Evolutionary conservation across 805 yeast species (phyloP).

Genomic region (Ogataea pilisensis): DNA sequence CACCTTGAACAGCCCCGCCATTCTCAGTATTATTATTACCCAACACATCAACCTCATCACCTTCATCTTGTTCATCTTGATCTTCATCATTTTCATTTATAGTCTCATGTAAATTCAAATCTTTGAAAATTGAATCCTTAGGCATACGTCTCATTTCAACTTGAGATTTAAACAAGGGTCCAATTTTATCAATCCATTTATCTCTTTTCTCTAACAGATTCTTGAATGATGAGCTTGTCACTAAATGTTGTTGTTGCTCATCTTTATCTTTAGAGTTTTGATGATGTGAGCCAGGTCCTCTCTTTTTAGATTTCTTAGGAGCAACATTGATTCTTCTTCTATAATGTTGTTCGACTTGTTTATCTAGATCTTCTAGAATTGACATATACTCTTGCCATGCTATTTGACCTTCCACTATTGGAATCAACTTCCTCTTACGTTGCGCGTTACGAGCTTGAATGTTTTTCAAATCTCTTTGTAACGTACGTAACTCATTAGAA

Average conservation of each 20-base stretch:
- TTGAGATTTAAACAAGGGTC: conserved; percentile 69
- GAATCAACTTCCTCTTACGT: conserved; percentile 61
- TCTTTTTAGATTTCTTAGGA: conserved; percentile 56
- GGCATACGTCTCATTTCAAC: conserved; percentile 79
- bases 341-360: conserved; percentile 94
- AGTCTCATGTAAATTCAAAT: conserved; percentile 26
- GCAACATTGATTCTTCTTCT: conserved; percentile 75
- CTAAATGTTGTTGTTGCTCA: conserved; percentile 53
- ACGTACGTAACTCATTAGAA: conserved; percentile 69
- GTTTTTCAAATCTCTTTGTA: conserved; percentile 64
- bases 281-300: conserved; percentile 25
- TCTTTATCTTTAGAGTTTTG: conserved; percentile 23
- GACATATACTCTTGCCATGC: conserved; percentile 94
- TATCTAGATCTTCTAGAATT: conserved; percentile 88
- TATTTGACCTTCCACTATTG: conserved; percentile 77
- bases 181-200: conserved; percentile 88
- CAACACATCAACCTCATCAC: conserved; percentile 24
- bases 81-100: conserved; percentile 21
- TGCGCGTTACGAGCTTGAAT: conserved; percentile 61
- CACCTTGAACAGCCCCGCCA: conserved; percentile 14
- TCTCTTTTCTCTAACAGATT: conserved; percentile 79
- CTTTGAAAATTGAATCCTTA: conserved; percentile 49
- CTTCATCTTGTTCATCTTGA: conserved; percentile 26
- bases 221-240: conserved; percentile 72
- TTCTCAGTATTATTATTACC: conserved; percentile 8